Base-by-base conservation (phyloP, 768 basidiomycete genomes). In the Coprinopsis strossmayeri region DNA sequence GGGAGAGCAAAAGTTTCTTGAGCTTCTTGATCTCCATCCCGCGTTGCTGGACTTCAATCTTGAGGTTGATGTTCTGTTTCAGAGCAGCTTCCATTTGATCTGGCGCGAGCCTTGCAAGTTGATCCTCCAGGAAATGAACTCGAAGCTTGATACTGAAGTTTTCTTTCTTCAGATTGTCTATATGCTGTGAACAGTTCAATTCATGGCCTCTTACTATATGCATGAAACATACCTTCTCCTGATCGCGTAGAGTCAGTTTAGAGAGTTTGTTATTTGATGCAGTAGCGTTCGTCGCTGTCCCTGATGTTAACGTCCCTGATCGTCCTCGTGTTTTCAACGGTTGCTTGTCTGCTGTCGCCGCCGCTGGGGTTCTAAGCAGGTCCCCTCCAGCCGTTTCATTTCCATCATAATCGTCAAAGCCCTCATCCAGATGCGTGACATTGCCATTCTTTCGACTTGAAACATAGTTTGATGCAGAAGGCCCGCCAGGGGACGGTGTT, bases 61-160 rank as follows among this genome's bases (percentile, higher is more conserved):
- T 95, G 60, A 95, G 82, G 54, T 84, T 85, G 59, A 92, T 89
- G 58, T 95, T 95, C 66, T 95, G 91, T 57, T 93, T 91, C 49
- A 91, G 77, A 3, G 87, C 88, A 3, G 87, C 86, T 59, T 96
- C 88, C 62, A 94, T 87, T 59, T 96, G 87, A 62, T 95, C 92
- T 0, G 92, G 91, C 0, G 89, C 87, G 41, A 93, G 81, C 57
- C 90, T 82, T 1, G 87, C 86, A 13, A 99, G 77, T 38, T 90
- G 84, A 59, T 98, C 92, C 65, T 97, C 91, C 35, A 96, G 78
- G 62, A 96, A 95, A 61, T 96, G 92, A 2, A 97, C 89, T 50
- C 92, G 89, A 45, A 98, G 78, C 65, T 97, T 96, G 62, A 99
- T 84, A 59, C 85, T 87, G 64, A 98, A 97, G 72, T 95, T 95